Evolutionary conservation across 345 rosid species (phyloP).

Genomic region (Populus deltoides): DNA sequence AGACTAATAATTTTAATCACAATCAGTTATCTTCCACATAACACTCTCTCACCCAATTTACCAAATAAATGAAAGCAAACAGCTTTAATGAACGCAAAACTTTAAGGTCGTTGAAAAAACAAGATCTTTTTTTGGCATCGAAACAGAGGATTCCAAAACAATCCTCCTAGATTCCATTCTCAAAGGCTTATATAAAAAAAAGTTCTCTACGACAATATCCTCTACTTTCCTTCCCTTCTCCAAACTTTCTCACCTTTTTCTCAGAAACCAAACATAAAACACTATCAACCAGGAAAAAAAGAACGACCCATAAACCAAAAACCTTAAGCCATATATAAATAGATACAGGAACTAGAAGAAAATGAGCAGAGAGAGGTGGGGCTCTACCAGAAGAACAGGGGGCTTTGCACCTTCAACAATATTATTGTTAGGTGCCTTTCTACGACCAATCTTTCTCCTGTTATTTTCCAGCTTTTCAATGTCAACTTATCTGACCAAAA

Average conservation of each 20-base stretch:
- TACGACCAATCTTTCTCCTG: not conserved
- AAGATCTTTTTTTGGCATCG: not conserved
- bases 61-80: not conserved
- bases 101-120: not conserved
- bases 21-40: not conserved
- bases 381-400: not conserved
- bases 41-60: not conserved
- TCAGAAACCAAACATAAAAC: constrained; percentile 7
- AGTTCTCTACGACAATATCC: not conserved
- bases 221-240: not conserved
- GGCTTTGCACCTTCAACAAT: not conserved
- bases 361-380: not conserved
- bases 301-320: not conserved
- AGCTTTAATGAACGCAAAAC: not conserved
- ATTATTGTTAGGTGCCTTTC: not conserved
- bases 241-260: not conserved
- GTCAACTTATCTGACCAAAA: not conserved
- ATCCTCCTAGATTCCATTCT: not conserved
- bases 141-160: not conserved
- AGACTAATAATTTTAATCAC: not conserved
- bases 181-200: not conserved
- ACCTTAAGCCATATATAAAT: too few species aligned
- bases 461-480: not conserved
- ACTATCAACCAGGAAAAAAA: not conserved
- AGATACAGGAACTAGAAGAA: not conserved